Evolutionary conservation across 257 asterid genomes (phyloP).

Genomic region (Plectranthus barbatus): DNA sequence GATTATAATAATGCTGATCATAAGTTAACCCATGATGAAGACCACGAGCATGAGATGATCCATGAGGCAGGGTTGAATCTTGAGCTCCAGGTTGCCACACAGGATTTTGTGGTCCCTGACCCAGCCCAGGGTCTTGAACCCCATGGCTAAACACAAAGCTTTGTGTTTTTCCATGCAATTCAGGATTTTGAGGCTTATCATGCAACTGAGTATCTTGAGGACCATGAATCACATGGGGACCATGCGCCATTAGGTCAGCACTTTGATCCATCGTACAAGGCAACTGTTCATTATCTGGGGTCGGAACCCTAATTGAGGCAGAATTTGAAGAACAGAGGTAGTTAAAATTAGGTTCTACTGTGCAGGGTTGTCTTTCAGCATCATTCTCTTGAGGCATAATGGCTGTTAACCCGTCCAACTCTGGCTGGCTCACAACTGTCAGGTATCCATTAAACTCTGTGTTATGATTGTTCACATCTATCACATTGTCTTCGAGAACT

Average conservation of each 20-base stretch:
- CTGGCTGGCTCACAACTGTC: constrained; percentile 23
- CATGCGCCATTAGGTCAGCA: constrained; percentile 22
- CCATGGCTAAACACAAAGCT: constrained; percentile 20
- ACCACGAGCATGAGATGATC: constrained; percentile 22
- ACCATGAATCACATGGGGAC: constrained; percentile 17
- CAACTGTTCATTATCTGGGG: constrained; percentile 16
- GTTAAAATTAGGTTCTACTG: constrained; percentile 26
- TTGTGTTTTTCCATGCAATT: constrained; percentile 14
- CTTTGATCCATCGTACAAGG: constrained; percentile 21
- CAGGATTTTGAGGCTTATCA: constrained; percentile 17
- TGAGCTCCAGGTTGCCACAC: constrained; percentile 27
- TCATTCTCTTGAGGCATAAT: constrained; percentile 14
- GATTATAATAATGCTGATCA: constrained; percentile 16
- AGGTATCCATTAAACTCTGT: constrained; percentile 9
- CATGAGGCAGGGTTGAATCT: constrained; percentile 21
- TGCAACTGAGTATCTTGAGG: constrained; percentile 19
- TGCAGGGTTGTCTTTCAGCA: constrained; percentile 20
- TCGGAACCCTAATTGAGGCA: constrained; percentile 2
- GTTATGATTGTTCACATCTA: constrained; percentile 21
- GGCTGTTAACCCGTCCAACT: constrained; percentile 15
- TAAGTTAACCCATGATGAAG: constrained; percentile 27
- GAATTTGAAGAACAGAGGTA: constrained; percentile 20
- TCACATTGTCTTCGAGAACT: constrained; percentile 21
- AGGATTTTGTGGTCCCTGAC: constrained; percentile 3
- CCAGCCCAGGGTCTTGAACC: constrained; percentile 17